Evolutionary conservation across 2,329 filamentous ascomycete genomes (phyloP).

Genomic region (Pestalotiopsis sp.): DNA sequence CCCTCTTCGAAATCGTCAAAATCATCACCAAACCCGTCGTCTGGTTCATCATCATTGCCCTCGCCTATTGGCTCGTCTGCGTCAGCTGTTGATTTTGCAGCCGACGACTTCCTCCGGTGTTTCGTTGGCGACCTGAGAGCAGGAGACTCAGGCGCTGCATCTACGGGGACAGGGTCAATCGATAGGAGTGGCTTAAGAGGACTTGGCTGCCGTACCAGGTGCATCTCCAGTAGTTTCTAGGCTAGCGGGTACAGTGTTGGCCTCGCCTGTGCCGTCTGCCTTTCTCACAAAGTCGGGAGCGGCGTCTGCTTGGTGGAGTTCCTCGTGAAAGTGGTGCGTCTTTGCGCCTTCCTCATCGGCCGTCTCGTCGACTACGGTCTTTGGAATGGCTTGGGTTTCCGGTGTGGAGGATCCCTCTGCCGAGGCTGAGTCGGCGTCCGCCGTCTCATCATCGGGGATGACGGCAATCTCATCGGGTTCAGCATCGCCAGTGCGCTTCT

Average conservation of each 20-base stretch:
- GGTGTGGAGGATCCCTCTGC: conserved; percentile 32
- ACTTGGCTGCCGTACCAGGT: conserved; percentile 39
- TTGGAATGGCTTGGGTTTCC: conserved; percentile 46
- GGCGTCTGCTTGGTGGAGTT: conserved; percentile 53
- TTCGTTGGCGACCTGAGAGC: conserved; percentile 28
- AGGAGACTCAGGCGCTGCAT: conserved; percentile 30
- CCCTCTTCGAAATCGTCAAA: conserved; percentile 67
- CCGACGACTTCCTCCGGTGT: conserved; percentile 30
- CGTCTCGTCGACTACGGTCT: conserved; percentile 57
- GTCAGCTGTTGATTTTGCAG: conserved; percentile 27
- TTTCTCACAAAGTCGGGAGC: conserved; percentile 52
- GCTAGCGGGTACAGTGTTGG: conserved; percentile 27
- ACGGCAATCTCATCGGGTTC: conserved; percentile 63
- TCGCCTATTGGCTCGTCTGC: conserved; percentile 30
- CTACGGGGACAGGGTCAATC: conserved; percentile 39
- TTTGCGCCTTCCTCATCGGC: conserved; percentile 46
- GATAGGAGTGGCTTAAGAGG: conserved; percentile 35
- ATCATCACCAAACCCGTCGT: conserved; percentile 37
- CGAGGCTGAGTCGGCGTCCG: conserved; percentile 29
- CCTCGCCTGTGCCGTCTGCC: conserved; percentile 40
- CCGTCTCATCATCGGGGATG: conserved; percentile 34
- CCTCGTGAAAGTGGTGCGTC: conserved; percentile 45
- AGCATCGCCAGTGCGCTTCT: conserved; percentile 58
- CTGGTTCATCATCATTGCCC: conserved; percentile 31
- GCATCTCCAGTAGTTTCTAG: conserved; percentile 31